A percentile compares a stretch with the other conserved stretches of the same genome.
Evolutionary conservation across 1,284 basidiomycete genomes (phyloP).

Genomic region (Mycena sp.): DNA sequence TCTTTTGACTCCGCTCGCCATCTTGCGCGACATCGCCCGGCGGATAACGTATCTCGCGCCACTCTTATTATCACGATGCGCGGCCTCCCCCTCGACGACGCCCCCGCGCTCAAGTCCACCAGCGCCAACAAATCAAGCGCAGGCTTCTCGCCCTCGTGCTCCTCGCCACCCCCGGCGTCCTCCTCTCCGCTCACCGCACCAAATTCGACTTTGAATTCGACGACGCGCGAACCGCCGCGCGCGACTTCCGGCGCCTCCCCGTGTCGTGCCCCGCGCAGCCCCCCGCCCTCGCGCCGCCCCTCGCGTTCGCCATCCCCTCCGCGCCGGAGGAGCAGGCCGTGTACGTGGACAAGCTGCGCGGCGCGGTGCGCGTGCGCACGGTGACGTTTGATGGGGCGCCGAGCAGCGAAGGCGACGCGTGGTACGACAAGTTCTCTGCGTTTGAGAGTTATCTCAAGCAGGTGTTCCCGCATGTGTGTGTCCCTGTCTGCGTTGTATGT

Average conservation of each 20-base stretch:
- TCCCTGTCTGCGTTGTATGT: neutral
- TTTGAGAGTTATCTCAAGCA: constrained; percentile 18
- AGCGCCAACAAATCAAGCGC: too few relatives aligned
- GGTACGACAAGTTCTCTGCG: constrained; percentile 27
- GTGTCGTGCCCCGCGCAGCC: constrained; percentile 14
- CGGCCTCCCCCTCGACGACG: too few relatives aligned
- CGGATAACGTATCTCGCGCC: too few relatives aligned
- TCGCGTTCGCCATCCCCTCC: neutral
- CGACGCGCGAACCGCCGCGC: neutral
- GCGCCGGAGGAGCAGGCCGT: neutral
- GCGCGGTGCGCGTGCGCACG: constrained; percentile 17
- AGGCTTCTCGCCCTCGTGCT: too few relatives aligned
- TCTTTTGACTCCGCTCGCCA: too few relatives aligned
- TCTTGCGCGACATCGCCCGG: too few relatives aligned
- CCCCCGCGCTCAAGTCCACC: too few relatives aligned
- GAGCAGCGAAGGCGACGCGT: constrained; percentile 3
- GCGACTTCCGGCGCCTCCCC: constrained; percentile 13
- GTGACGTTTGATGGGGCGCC: constrained; percentile 27
- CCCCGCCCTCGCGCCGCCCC: neutral
- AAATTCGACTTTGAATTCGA: neutral
- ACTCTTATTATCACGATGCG: too few relatives aligned
- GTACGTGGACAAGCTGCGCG: constrained; percentile 17
- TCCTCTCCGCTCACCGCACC: too few relatives aligned
- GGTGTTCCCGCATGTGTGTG: constrained; percentile 24
- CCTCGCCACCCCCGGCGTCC: too few relatives aligned